phyloP scores from a whole-genome alignment of 2,329 filamentous ascomycete species.

The Diaporthe ilicicola region DNA sequence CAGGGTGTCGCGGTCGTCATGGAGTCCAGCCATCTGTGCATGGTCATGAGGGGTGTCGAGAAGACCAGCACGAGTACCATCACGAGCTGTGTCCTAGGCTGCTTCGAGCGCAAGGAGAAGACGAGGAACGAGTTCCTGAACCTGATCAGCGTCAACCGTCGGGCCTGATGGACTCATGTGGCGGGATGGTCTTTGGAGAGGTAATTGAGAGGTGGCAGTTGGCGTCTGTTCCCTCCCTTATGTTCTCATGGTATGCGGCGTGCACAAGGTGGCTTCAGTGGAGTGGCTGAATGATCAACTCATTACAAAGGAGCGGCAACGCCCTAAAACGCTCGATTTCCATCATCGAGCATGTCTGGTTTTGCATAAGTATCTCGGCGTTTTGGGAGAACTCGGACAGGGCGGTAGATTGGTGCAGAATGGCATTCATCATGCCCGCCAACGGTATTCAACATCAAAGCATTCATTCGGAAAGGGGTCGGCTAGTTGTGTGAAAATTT shows the following conservation, averaged over 20 bases:
- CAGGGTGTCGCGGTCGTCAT: slow-evolving; percentile 97
- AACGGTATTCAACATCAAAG: slow-evolving; percentile 25
- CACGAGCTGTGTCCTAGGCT: slow-evolving; percentile 97
- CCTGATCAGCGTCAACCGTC: slow-evolving; percentile 70
- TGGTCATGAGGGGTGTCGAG: slow-evolving; percentile 98
- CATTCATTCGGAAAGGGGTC: neutral
- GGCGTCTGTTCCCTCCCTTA: too few species aligned
- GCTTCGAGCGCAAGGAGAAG: slow-evolving; percentile 91
- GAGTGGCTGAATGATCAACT: slow-evolving; percentile 33
- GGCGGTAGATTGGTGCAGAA: slow-evolving; percentile 3
- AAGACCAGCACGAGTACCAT: slow-evolving; percentile 89
- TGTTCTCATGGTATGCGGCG: neutral
- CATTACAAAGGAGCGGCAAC: slow-evolving; percentile 33
- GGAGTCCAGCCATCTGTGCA: slow-evolving; percentile 96
- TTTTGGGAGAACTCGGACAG: slow-evolving; percentile 22
- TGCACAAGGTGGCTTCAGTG: neutral
- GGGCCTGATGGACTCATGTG: neutral
- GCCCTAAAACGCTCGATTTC: slow-evolving; percentile 16
- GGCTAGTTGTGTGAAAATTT: slow-evolving; percentile 17
- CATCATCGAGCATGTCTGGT: slow-evolving; percentile 22
- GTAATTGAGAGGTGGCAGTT: neutral
- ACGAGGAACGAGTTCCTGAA: slow-evolving; percentile 96
- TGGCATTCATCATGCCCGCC: slow-evolving; percentile 34
- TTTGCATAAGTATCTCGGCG: slow-evolving; percentile 29
- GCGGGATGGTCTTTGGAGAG: neutral